phyloP scores from a whole-genome alignment of 1,284 basidiomycete species.

The Sanghuangporus baumii region DNA sequence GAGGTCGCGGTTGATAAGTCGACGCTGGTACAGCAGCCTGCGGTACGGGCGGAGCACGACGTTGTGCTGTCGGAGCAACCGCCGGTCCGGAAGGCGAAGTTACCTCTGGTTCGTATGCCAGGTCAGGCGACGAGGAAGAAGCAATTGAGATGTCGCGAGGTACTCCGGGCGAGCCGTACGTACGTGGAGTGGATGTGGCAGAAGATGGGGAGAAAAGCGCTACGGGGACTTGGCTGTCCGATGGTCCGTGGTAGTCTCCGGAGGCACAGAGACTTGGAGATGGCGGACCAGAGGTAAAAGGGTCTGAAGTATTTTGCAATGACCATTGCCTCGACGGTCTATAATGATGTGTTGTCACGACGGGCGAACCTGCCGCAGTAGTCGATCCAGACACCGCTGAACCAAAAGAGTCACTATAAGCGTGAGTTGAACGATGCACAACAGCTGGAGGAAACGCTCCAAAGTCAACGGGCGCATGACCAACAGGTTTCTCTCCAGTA shows the following conservation, averaged over 20 bases:
- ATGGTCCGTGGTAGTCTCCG: not conserved
- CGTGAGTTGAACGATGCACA: conserved; percentile 2
- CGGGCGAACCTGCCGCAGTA: not conserved
- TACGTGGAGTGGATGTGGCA: conserved; percentile 1
- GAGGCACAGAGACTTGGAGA: conserved; percentile 7
- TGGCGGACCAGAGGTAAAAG: conserved; percentile 4
- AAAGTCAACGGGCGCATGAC: not conserved
- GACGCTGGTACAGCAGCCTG: not conserved
- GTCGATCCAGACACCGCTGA: conserved; percentile 4
- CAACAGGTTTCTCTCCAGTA: conserved; percentile 4
- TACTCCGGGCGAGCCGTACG: conserved; percentile 7
- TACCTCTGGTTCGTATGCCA: not conserved
- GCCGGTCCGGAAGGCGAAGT: not conserved
- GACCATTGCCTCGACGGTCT: conserved; percentile 5
- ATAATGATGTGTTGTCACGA: not conserved
- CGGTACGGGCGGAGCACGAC: conserved; percentile 3
- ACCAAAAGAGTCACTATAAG: conserved; percentile 4
- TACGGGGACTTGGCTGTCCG: conserved; percentile 9
- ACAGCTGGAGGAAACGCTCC: conserved; percentile 1
- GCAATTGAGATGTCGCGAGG: conserved; percentile 13
- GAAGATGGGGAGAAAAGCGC: conserved; percentile 9
- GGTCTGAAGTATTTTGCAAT: conserved; percentile 7
- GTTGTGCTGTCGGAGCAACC: not conserved
- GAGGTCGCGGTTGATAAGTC: not conserved
- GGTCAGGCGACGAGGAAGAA: conserved; percentile 8